Conservation (phyloP, 225 moss, liverwort and hornwort genomes). For the Neckera pumila region DNA sequence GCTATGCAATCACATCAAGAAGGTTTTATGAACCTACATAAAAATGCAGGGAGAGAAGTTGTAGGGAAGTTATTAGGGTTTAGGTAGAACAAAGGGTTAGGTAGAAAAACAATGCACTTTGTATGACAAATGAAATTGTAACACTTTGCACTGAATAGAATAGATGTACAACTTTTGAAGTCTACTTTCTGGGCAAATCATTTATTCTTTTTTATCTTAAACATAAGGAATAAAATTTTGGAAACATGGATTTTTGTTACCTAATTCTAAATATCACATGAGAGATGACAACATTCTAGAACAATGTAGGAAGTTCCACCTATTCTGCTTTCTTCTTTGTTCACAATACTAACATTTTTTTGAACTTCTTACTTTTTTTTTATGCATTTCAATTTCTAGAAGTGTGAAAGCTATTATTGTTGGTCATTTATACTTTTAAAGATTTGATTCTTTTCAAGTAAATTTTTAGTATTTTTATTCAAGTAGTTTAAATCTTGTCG, state of each 20-base stretch:
- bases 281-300: not conserved
- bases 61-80: no score
- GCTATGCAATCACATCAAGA: no score
- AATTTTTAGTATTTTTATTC: not conserved
- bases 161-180: not conserved
- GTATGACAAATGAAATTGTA: fast-evolving
- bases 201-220: no score
- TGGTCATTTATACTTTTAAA: no score
- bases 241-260: not conserved
- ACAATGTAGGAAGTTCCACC: no score
- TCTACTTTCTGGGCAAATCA: fast-evolving
- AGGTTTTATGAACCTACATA: no score
- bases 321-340: not conserved
- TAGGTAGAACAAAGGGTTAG: no score
- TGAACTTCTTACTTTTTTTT: not conserved
- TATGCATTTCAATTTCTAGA: not conserved
- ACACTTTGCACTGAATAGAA: not conserved
- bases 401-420: fast-evolving
- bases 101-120: not conserved
- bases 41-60: no score
- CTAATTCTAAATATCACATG: not conserved
- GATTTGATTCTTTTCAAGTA: not conserved
- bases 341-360: not conserved
- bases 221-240: fast-evolving
- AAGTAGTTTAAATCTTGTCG: not conserved